These are phyloP conservation scores for Pyrrhoderma noxium DNA, from an alignment of 1,284 basidiomycete genomes.

Conservation along the genomic window DNA sequence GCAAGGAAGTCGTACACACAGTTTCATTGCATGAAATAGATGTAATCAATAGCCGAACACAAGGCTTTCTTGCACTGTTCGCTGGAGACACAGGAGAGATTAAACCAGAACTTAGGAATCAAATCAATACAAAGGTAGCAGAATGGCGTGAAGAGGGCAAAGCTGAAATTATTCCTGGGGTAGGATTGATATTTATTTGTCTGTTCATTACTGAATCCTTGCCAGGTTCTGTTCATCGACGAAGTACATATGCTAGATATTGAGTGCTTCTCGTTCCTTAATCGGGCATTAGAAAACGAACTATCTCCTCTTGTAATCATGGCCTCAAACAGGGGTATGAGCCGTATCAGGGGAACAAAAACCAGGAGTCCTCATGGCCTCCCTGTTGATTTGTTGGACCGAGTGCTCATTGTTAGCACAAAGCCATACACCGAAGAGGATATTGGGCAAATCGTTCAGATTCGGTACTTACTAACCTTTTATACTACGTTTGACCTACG, in stretches of 20 bases:
- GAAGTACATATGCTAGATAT: conserved; percentile 99
- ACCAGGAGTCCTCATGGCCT: conserved; percentile 93
- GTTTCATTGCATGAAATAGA: conserved; percentile 98
- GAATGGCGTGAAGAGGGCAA: conserved; percentile 99
- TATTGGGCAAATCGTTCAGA: conserved; percentile 86
- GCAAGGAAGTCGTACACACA: conserved; percentile 95
- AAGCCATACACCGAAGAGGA: conserved; percentile 83
- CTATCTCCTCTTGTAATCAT: conserved; percentile 95
- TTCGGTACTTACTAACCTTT: conserved; percentile 50
- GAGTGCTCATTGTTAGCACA: conserved; percentile 93
- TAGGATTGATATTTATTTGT: conserved; percentile 36
- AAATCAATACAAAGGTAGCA: conserved; percentile 94
- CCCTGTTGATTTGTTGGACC: conserved; percentile 90
- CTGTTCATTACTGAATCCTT: conserved; percentile 7
- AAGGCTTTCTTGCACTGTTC: conserved; percentile 77
- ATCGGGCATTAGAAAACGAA: conserved; percentile 91
- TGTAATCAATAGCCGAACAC: conserved; percentile 97
- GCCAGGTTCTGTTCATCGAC: conserved; percentile 83
- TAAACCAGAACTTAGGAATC: conserved; percentile 93
- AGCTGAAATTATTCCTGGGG: conserved; percentile 95
- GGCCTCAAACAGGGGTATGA: conserved; percentile 95
- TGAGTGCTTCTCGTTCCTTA: conserved; percentile 98
- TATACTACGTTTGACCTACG: neutral
- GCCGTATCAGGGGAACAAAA: conserved; percentile 91
- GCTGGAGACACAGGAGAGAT: conserved; percentile 97